These are phyloP conservation scores for Pseudopyricularia javanii DNA, from an alignment of 2,329 filamentous ascomycete genomes.

Conservation along the genomic window DNA sequence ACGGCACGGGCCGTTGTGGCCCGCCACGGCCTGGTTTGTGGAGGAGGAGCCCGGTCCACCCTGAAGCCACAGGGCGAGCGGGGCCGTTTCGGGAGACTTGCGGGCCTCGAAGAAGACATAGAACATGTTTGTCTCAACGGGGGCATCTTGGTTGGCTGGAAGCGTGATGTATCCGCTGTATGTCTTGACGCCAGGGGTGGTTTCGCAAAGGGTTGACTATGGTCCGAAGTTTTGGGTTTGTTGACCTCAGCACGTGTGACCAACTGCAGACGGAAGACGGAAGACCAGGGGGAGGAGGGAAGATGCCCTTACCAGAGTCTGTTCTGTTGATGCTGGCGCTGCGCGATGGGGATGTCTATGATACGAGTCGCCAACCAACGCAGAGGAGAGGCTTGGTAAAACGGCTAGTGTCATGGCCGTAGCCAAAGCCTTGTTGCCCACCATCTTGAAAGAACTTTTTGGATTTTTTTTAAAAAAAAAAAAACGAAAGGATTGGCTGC, in stretches of 20 bases:
- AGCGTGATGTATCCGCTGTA: constrained; percentile 48
- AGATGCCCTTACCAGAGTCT: too few species aligned
- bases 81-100: constrained; percentile 15
- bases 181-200: constrained; percentile 38
- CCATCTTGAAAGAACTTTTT: not conserved
- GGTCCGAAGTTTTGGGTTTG: constrained; percentile 13
- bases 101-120: constrained; percentile 28
- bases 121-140: constrained; percentile 23
- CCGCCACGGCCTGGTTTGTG: constrained; percentile 34
- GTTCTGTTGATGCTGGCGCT: too few species aligned
- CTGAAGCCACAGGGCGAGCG: constrained; percentile 44
- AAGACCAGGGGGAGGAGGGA: too few species aligned
- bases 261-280: too few species aligned
- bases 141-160: constrained; percentile 15
- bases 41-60: constrained; percentile 45
- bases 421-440: not conserved
- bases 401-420: not conserved
- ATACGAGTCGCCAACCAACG: not conserved
- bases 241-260: not conserved
- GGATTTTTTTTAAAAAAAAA: not conserved
- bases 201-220: constrained; percentile 42
- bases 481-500: not conserved
- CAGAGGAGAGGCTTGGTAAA: not conserved
- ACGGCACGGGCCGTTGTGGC: constrained; percentile 37
- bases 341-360: too few species aligned